Evolutionary conservation across 371 early-diverging fungal genomes (phyloP).

Genomic region (Zychaea mexicana): DNA sequence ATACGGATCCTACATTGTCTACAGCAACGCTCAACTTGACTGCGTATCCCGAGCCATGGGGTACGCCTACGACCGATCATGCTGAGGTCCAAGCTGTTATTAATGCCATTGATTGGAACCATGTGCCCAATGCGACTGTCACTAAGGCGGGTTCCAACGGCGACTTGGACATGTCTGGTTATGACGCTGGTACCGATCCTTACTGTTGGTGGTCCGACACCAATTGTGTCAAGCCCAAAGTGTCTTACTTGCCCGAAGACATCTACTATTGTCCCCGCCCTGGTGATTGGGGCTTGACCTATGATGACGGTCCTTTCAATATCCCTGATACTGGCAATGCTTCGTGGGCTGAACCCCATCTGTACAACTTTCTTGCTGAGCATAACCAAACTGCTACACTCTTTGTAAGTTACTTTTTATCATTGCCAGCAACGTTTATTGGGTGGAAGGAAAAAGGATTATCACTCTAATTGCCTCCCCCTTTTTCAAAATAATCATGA

Average conservation of each 20-base stretch:
- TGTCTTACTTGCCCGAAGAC: constrained; percentile 40
- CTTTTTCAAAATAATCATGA: not conserved
- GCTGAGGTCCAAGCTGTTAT: constrained; percentile 43
- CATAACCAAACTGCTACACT: constrained; percentile 32
- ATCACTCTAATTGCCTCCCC: no score
- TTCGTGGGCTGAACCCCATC: constrained; percentile 41
- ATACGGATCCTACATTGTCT: constrained; percentile 20
- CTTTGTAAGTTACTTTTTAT: constrained; percentile 19
- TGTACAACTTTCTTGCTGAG: constrained; percentile 47
- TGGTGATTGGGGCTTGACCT: constrained; percentile 55
- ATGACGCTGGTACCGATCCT: constrained; percentile 33
- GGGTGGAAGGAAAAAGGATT: no score
- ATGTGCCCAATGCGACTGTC: constrained; percentile 46
- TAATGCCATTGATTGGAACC: constrained; percentile 44
- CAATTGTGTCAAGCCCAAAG: constrained; percentile 48
- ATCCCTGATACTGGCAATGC: constrained; percentile 28
- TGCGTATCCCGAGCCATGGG: constrained; percentile 45
- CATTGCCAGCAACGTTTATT: no score
- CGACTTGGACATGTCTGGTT: constrained; percentile 20
- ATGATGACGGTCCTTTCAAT: constrained; percentile 53
- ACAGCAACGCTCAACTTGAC: constrained; percentile 24
- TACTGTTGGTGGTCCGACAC: constrained; percentile 54
- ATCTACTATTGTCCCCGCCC: constrained; percentile 44
- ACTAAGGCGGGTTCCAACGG: constrained; percentile 20
- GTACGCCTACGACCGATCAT: constrained; percentile 24